Evolutionary conservation across 2,329 filamentous ascomycete species (phyloP).

Genomic region (Arthroderma sp.): DNA sequence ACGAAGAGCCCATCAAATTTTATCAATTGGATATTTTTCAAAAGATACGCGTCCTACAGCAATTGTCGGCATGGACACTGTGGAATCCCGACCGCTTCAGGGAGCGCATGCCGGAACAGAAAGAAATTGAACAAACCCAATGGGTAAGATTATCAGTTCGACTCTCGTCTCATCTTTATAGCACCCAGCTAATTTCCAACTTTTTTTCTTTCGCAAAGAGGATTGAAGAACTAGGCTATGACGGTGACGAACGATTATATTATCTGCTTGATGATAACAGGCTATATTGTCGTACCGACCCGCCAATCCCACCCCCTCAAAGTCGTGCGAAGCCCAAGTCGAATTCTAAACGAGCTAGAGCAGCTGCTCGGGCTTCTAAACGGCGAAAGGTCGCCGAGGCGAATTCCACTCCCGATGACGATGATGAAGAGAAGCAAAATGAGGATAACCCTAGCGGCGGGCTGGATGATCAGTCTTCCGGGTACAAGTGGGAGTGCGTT

Average conservation of each 20-base stretch:
- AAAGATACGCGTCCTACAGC: constrained; percentile 68
- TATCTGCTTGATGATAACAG: constrained; percentile 89
- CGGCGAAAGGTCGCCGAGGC: constrained; percentile 43
- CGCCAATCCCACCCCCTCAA: constrained; percentile 46
- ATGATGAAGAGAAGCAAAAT: constrained; percentile 31
- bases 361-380: constrained; percentile 55
- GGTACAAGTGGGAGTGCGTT: constrained; percentile 80
- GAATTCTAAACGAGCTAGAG: constrained; percentile 53
- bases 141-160: constrained; percentile 50
- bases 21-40: constrained; percentile 67
- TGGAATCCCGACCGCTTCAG: constrained; percentile 75
- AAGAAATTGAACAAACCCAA: constrained; percentile 63
- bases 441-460: constrained; percentile 15
- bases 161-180: neutral
- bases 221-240: constrained; percentile 53
- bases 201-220: constrained; percentile 22
- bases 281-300: constrained; percentile 76
- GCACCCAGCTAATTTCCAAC: neutral
- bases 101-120: constrained; percentile 71
- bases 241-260: constrained; percentile 72
- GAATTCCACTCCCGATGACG: constrained; percentile 16
- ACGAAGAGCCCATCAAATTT: constrained; percentile 61
- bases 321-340: constrained; percentile 45
- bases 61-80: constrained; percentile 80
- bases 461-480: constrained; percentile 53